Evolutionary conservation across 2,329 filamentous ascomycete genomes (phyloP).

Genomic region (Penicillium brasilianum): DNA sequence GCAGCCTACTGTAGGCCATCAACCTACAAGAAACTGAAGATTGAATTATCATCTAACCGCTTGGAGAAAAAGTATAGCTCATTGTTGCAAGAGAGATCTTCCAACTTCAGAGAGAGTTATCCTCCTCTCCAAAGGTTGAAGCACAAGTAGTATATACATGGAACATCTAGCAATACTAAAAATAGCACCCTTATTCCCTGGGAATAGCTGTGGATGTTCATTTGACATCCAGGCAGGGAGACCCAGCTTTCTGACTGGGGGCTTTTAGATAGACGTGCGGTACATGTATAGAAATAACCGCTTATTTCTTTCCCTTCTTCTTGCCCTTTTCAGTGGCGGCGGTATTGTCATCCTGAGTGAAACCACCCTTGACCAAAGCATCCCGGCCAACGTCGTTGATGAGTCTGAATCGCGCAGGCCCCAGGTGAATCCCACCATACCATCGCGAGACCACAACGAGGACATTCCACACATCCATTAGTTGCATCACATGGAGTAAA

Average conservation of each 20-base stretch:
- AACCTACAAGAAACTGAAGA: background rate
- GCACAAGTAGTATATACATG: background rate
- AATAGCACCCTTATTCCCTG: background rate
- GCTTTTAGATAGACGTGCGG: background rate
- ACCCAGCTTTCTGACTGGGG: background rate
- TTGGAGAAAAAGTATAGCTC: background rate
- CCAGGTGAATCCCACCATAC: constrained; percentile 91
- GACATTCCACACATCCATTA: constrained; percentile 92
- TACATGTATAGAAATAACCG: background rate
- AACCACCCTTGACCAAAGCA: constrained; percentile 76
- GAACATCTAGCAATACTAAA: background rate
- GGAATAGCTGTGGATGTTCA: background rate
- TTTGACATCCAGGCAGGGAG: background rate
- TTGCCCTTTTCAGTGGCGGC: constrained; percentile 57
- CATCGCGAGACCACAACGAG: constrained; percentile 93
- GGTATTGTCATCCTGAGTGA: constrained; percentile 60
- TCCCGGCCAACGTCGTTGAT: constrained; percentile 89
- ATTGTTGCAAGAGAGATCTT: background rate
- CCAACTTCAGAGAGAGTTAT: background rate
- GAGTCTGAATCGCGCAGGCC: constrained; percentile 84
- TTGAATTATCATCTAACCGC: background rate
- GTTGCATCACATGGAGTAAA: constrained; percentile 85
- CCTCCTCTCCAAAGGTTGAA: background rate
- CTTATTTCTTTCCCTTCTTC: constrained; percentile 56
- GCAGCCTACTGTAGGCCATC: no score